Evolutionary conservation across 306 rosid genomes (phyloP).

Genomic region (Trifolium subterraneum): DNA sequence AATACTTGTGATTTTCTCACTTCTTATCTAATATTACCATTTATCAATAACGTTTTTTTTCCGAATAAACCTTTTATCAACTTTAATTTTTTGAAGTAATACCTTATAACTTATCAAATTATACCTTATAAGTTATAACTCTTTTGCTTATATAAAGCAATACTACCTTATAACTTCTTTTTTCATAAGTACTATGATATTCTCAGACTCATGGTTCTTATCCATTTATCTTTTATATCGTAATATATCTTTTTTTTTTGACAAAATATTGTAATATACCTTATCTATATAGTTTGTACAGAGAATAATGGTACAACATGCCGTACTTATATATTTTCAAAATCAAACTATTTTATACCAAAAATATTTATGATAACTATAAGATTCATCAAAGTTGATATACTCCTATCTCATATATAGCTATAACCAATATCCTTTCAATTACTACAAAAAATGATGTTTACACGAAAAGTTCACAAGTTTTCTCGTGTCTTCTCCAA

Average conservation of each 20-base stretch:
- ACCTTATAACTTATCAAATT: too few species aligned
- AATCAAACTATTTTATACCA: not conserved
- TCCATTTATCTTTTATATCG: not conserved
- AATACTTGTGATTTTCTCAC: not conserved
- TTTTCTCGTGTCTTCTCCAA: slow-evolving; percentile 60
- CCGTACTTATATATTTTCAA: not conserved
- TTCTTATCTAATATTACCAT: not conserved
- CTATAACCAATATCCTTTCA: not conserved
- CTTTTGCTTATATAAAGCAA: too few species aligned
- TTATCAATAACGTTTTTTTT: too few species aligned
- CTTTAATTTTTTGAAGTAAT: too few species aligned
- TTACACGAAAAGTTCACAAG: slow-evolving; percentile 61
- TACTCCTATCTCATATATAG: not conserved
- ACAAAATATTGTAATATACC: not conserved
- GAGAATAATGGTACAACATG: not conserved
- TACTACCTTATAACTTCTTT: too few species aligned
- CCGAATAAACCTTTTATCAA: not conserved
- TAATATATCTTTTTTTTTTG: too few species aligned
- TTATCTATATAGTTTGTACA: not conserved
- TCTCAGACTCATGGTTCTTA: not conserved
- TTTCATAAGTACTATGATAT: not conserved
- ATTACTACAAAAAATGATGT: slow-evolving; percentile 44
- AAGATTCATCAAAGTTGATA: not conserved
- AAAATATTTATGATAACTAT: not conserved
- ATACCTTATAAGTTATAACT: not conserved